Percentiles rank a stretch among this genome's conserved stretches.
Conservation (phyloP, 495 filamentous ascomycete species). For the Parmelia sp. region DNA sequence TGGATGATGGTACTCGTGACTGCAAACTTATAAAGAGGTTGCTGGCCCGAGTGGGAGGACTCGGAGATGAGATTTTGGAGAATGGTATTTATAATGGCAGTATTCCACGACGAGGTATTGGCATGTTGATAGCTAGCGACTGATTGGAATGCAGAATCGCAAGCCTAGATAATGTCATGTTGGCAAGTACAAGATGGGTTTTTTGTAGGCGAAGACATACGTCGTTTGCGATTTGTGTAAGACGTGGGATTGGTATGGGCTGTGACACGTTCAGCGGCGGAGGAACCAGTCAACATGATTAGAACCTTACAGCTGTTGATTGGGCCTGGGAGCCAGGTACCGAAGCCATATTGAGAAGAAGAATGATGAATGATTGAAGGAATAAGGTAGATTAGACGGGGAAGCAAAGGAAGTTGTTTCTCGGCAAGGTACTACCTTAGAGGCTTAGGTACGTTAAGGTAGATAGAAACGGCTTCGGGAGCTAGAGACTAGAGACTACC, state of each 20-base stretch:
- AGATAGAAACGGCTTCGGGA: neutral
- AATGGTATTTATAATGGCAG: constrained; percentile 81
- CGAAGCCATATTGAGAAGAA: neutral
- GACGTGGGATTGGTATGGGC: constrained; percentile 69
- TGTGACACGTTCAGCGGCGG: constrained; percentile 29
- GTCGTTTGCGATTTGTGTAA: constrained; percentile 76
- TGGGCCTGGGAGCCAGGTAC: neutral
- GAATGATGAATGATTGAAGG: neutral
- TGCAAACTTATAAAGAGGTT: constrained; percentile 71
- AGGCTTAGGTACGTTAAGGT: no score
- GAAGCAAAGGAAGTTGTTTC: no score
- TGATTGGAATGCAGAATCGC: constrained; percentile 64
- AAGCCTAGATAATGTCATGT: constrained; percentile 48
- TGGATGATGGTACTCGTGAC: constrained; percentile 98
- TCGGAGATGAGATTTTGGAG: constrained; percentile 81
- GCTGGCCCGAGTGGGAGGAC: constrained; percentile 43
- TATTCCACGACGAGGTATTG: constrained; percentile 78
- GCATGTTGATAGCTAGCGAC: constrained; percentile 75
- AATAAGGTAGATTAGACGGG: no score
- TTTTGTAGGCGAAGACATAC: constrained; percentile 44
- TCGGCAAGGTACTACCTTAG: no score
- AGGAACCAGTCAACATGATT: neutral
- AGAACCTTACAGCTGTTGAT: neutral
- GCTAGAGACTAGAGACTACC: no score
- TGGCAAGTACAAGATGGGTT: neutral